Evolutionary conservation across 352 stramenopile genomes (phyloP).

Genomic region (Aphanomyces astaci): DNA sequence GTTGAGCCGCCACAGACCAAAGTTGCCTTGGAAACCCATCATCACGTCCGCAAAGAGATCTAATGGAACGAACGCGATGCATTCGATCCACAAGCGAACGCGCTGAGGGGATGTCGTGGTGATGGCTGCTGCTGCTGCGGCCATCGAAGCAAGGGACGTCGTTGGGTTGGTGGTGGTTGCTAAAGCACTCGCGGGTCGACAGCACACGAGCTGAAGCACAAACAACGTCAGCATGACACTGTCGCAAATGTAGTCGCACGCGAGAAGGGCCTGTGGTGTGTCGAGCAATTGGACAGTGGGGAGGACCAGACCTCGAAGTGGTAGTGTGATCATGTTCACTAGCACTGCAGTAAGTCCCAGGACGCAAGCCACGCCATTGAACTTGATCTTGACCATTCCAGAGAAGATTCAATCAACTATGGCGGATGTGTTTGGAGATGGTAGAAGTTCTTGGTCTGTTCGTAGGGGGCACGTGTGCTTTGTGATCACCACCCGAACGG

Average conservation of each 20-base stretch:
- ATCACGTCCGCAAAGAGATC: not conserved
- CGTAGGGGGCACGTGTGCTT: too few species aligned
- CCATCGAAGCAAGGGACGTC: not conserved
- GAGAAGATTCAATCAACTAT: too few species aligned
- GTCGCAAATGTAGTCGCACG: constrained; percentile 1
- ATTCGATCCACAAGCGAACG: constrained; percentile 1
- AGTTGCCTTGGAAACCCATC: constrained; percentile 9
- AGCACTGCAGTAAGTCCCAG: constrained; percentile 1
- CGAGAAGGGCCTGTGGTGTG: constrained; percentile 8
- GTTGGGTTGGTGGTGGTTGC: too few species aligned
- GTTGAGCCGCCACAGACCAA: constrained; percentile 21
- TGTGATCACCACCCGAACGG: too few species aligned
- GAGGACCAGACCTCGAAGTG: constrained; percentile 10
- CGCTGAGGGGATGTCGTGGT: not conserved
- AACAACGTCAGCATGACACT: constrained; percentile 6
- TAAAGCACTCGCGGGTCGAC: too few species aligned
- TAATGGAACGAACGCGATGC: constrained; percentile 11
- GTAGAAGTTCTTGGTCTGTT: too few species aligned
- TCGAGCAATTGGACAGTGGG: not conserved
- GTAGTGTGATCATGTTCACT: constrained; percentile 12
- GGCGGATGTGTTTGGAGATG: too few species aligned
- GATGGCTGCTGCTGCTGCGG: not conserved
- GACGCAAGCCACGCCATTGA: constrained; percentile 14
- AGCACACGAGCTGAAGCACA: constrained; percentile 4
- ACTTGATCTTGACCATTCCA: constrained; percentile 13